Base-by-base conservation (phyloP, 139 green algal species). In the Picochlorum sp. region DNA sequence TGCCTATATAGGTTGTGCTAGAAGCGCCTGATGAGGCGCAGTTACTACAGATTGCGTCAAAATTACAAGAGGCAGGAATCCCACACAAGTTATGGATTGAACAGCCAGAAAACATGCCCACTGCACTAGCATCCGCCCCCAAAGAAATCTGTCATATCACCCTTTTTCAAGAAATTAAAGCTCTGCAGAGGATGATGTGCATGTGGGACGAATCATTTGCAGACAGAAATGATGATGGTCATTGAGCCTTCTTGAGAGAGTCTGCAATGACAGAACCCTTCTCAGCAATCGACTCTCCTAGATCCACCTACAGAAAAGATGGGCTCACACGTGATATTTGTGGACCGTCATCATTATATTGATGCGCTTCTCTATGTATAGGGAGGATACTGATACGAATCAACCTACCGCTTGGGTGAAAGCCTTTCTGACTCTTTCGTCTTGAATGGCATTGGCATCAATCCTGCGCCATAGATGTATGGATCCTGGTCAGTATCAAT, bases 1-100 rank as follows among this genome's bases (percentile, higher is more conserved):
- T 32, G 7, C 2, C 7, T 64, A 62, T 32, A 65, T 65, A 54
- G 47, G 90, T 97, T 38, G 90, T 96, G 37, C 61, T 98, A 54
- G 92, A 98, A 73, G 72, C 94, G 0, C 95, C 95, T 66, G 76
- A 80, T 3, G 88, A 95, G 71, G 66, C 65, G 10, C 84, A 92
- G 74, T 79, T 98, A 23, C 63, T 55, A 0, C 86, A 81, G 24
- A 68, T 98, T 24, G 69, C 71, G 2, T 62, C 70, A 1, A 90
- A 87, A 76, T 80, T 98, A 13, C 49, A 60, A 1, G 79, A 84
- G 26, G 82, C 73, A 21, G 86, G 85, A 20, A 68, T 98, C 8
- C 28, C 45, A 14, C 84, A 95, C 77, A 95, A 94, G 72, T 73
- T 97, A 44, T 98, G 92, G 92, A 62, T 95, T 6, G 92, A 98